Evolutionary conservation across 2,329 filamentous ascomycete species (phyloP), one percentile per base, ranked within the genome.

Genomic region (Fusarium fracticaudum): DNA sequence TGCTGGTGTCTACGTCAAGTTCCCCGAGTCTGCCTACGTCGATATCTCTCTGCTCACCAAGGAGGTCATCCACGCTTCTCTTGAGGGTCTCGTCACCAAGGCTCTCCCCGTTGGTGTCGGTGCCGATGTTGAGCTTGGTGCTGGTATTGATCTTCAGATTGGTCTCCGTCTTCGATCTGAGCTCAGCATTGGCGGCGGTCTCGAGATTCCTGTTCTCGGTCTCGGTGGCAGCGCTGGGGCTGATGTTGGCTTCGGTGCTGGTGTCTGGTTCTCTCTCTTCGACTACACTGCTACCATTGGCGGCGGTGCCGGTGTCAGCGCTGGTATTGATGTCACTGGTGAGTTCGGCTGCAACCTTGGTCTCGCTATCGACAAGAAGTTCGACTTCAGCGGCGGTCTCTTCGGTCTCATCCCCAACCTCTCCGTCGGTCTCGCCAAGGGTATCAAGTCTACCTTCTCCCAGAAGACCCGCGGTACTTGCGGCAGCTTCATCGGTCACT

Each of bases 241-340:
- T n/a, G 85, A 83, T 40, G 81, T 85, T 47, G 70, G 70, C 26
- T 73, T 73, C 37, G 83, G 84, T 68, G 75, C 85, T 24, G 82
- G 81, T 62, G 80, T 89, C 50, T 89, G 83, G 77, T 85, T 85
- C 67, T 86, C 90, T 80, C 78, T 91, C 13, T 83, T 88, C 20
- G 85, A 90, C 74, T 88, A 89, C 78, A 82, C 85, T 64, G 81
- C 83, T 69, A 78, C 81, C 60, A 81, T 86, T 67, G 83, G 82
- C 55, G 78, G 76, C 33, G 80, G 80, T 13, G 77, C 76, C 40
- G 81, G 80, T 14, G 76, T 77, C 17, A 59, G 72, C 41, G 86
- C 84, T 78, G 82, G 80, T 45, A 71, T 86, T 14, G 71, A 75
- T 40, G 57, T 75, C 35, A 48, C 64, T 31, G 74, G 71, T 7